Conservation (phyloP, 1,139 yeast species). For the Pichia sp. region DNA sequence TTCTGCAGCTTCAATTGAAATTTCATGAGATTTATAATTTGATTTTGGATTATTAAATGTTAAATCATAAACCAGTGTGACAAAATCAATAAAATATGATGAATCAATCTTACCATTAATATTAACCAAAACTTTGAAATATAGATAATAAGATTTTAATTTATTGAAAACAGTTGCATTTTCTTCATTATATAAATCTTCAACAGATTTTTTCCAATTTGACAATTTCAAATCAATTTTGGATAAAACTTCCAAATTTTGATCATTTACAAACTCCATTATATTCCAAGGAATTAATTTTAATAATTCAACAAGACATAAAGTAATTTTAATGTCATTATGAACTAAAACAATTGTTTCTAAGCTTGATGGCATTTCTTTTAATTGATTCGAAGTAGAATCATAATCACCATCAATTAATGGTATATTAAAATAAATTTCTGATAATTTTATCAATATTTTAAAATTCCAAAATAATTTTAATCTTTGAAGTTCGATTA, state of each 20-base stretch:
- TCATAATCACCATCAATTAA: slow-evolving; percentile 28
- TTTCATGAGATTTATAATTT: slow-evolving; percentile 11
- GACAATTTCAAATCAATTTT: slow-evolving; percentile 21
- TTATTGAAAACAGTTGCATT: slow-evolving; percentile 22
- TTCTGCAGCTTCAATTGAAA: slow-evolving; percentile 23
- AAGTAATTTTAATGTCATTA: slow-evolving; percentile 26
- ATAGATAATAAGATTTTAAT: slow-evolving; percentile 26
- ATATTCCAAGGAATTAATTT: slow-evolving; percentile 28
- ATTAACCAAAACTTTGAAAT: slow-evolving; percentile 25
- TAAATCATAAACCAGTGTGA: slow-evolving; percentile 22
- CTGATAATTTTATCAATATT: slow-evolving; percentile 45
- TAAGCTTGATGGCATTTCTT: slow-evolving; percentile 18
- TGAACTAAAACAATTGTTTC: slow-evolving; percentile 27
- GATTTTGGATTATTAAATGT: slow-evolving; percentile 16
- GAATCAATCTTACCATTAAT: slow-evolving; percentile 16
- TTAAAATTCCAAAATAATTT: slow-evolving; percentile 59
- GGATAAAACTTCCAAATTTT: slow-evolving; percentile 13
- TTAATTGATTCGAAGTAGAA: background rate
- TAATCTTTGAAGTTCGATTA: slow-evolving; percentile 41
- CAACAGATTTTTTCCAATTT: slow-evolving; percentile 21
- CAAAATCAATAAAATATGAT: slow-evolving; percentile 17
- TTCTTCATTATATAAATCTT: slow-evolving; percentile 19
- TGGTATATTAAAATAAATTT: slow-evolving; percentile 36
- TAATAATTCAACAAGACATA: slow-evolving; percentile 23
- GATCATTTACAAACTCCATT: slow-evolving; percentile 18